Base-by-base conservation (phyloP, 2,329 filamentous ascomycete species). In the Trichoderma gracile region DNA sequence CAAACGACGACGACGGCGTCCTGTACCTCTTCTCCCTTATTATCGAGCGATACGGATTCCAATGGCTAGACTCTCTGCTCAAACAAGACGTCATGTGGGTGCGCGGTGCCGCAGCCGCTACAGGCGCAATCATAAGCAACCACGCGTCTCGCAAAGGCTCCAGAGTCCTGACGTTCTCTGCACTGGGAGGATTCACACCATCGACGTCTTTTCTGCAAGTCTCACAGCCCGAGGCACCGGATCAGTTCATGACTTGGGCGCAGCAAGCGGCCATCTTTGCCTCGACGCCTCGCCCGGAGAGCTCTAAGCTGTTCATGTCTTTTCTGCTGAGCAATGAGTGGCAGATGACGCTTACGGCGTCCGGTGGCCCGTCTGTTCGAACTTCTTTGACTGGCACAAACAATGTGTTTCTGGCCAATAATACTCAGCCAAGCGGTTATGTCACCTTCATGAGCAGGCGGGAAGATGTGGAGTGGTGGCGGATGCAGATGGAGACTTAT, bases 241-340 rank as follows among this genome's bases (percentile, higher is more conserved):
- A 61, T 14, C 58, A 61, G 33, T 61, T 61, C 58, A 61, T 61
- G 58, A 61, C 58, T 5, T 53, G 58, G 58, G 58, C 58, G 10
- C 58, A 61, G 14, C 58, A 61, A 19, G 58, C 40, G 14, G 58
- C 33, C 3, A 61, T 53, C 23, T 61, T 61, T 45, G 30, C 58
- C 7, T 61, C 58, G 3, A 61, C 58, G 15, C 58, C 46, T 33
- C 58, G 58, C 10, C 58, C 58, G 2, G 58, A 61, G 27, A 52
- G 46, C 2, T 21, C 58, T 25, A 61, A 61, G 47, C 15, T 61
- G 23, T 61, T 61, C 7, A 19, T 50, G 17, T 61, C 58, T 5
- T 61, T 61, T 17, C 25, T 61, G 8, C 19, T 53, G 46, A 61
- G 47, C 25, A 49, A 23, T 19, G 38, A 38, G 15, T 61, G 47